These are phyloP conservation scores for Podila minutissima DNA, from an alignment of 192 early-diverging fungal species.

Conservation along the genomic window DNA sequence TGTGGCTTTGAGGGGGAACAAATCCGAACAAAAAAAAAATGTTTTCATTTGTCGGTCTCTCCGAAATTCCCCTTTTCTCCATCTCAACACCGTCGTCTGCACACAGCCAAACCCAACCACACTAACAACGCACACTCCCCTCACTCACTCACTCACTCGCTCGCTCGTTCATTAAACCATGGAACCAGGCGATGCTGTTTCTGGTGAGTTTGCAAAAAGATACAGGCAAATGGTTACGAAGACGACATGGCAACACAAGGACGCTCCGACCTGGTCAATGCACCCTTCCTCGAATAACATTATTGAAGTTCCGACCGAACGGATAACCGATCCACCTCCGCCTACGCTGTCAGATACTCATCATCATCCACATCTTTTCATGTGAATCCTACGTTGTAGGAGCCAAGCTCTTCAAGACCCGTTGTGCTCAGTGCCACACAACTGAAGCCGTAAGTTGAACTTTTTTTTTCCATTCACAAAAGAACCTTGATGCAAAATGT, in stretches of 20 bases:
- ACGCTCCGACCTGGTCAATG: neutral
- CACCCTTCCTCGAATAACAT: neutral
- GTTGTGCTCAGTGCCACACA: conserved; percentile 96
- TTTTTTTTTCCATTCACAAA: no score
- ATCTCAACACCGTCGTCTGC: neutral
- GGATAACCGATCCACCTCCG: neutral
- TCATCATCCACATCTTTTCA: neutral
- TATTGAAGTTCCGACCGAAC: no score
- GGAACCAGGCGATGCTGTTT: conserved; percentile 17
- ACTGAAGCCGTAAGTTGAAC: conserved; percentile 58
- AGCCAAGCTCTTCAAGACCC: conserved; percentile 83
- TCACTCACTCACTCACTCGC: conserved; percentile 11
- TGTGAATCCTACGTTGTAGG: neutral
- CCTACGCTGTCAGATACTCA: neutral
- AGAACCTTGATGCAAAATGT: no score
- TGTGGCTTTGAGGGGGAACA: no score
- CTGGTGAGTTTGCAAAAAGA: conserved; percentile 7
- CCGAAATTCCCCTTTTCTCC: neutral
- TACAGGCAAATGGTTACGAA: neutral
- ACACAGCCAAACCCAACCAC: neutral
- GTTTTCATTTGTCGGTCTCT: conserved; percentile 1
- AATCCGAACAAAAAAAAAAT: conserved; percentile 17
- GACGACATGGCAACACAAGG: neutral
- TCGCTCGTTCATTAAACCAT: conserved; percentile 3
- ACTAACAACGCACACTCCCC: neutral